Evolutionary conservation across 2,329 filamentous ascomycete species (phyloP).

Genomic region (Tolypocladium nubicola): DNA sequence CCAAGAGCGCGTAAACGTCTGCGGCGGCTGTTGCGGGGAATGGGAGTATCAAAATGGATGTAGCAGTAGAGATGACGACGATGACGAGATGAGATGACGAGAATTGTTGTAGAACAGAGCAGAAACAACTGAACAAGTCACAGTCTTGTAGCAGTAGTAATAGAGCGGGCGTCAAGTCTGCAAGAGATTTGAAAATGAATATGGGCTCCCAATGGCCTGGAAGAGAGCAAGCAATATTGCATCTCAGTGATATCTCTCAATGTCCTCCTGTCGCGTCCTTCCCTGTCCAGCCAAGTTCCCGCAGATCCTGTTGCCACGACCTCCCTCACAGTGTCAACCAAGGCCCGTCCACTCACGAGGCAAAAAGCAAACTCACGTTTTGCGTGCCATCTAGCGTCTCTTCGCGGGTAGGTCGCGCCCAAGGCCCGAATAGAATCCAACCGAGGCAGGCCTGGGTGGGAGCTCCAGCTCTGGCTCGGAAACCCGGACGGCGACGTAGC

Average conservation of each 20-base stretch:
- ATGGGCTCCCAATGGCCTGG: too few species aligned
- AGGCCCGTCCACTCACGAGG: background rate
- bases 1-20: background rate
- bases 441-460: background rate
- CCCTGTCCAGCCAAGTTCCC: background rate
- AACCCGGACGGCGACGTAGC: background rate
- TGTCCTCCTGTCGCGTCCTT: background rate
- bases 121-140: background rate
- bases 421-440: background rate
- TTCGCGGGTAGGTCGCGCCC: background rate
- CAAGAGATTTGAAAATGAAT: background rate
- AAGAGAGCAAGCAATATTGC: background rate
- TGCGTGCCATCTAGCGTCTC: background rate
- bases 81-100: conserved; percentile 5
- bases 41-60: background rate
- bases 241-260: background rate
- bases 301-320: background rate
- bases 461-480: background rate
- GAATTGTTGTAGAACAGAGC: background rate
- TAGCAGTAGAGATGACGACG: conserved; percentile 1
- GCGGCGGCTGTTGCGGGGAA: background rate
- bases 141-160: background rate
- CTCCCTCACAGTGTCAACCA: background rate
- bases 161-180: background rate
- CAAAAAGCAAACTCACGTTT: background rate